Base-by-base conservation (phyloP, 1,284 basidiomycete genomes). In the Pseudozyma hubeiensis region DNA sequence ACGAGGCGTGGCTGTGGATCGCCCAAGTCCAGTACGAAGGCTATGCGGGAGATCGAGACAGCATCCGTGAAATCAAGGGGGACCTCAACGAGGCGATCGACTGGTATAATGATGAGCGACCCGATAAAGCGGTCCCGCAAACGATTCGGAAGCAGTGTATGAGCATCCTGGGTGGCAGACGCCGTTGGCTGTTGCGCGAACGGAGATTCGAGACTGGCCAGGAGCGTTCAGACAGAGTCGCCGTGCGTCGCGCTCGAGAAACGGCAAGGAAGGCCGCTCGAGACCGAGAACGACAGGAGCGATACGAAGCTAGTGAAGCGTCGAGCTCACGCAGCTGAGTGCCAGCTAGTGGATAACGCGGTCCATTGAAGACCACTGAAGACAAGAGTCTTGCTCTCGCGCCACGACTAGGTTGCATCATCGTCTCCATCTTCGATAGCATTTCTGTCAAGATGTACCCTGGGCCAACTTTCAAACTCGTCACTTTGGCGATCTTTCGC, bases 21-120 rank as follows among this genome's bases (percentile, higher is more conserved):
- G 49, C 49, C 2, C 49, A 50, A 35, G 7, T 8, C 35, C 35
- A 50, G 14, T 50, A 40, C 37, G 35, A 40, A 6, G 49, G 49
- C 19, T 39, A 39, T 16, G 48, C 19, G 34, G 49, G n/a, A 1
- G 34, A 39, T 29, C 19, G 10, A 14, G 35, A 37, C 2, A 37
- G 35, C 35, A 37, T 37, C 11, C 24, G 33, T 13, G 35, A 29
- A 13, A 40, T 14, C 24, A 37, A 35, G 35, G 11, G 3, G 5
- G 49, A 50, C 11, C 34, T 37, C 1, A 40, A 35, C 24, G 37
- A 50, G 4, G 34, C 33, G 33, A 50, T 50, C 33, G 49, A 50
- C 33, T n/a, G 13, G 1, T 47, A 30, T 30, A n/a, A 17, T 19
- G 13, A 14, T 14, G 11, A 14, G 19, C 49, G 34, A 29, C 35